Evolutionary conservation across 2,329 filamentous ascomycete genomes (phyloP), one percentile per base, ranked within the genome.

Genomic region (Hymenoscyphus occultus): DNA sequence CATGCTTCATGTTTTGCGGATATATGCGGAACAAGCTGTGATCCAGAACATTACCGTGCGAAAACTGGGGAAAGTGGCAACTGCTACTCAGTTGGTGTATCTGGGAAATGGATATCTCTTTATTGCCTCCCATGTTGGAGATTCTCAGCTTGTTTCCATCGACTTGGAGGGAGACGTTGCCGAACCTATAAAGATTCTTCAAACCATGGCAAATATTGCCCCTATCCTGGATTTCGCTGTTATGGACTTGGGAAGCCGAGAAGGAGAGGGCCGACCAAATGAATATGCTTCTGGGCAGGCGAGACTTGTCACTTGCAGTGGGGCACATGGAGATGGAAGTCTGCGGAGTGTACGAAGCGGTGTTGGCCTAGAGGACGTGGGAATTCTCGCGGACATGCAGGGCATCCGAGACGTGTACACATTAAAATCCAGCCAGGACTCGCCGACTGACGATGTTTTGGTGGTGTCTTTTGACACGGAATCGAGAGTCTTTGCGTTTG

Each of bases 221-320:
- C 95, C 95, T 0, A 91, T 99, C 54, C 79, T 98, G 48, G 95
- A 99, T 75, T 97, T 99, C 71, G 89, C 91, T 0, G 87, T 99
- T 16, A 97, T 98, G 92, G 95, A 98, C 73, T 90, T 98, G 83
- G 94, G 93, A 0, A 93, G 92, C 71, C 84, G 92, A 64, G 89
- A 91, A 66, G 89, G 89, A 28, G 90, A 95, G 68, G 86, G 83
- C 9, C 88, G 92, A 65, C 90, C 89, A 2, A 96, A 95, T 72
- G 91, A 95, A 68, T 99, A 97, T 74, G 96, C 93, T 0, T 97
- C 94, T 0, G 95, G 95, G 0, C 94, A 99, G 77, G 93, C 95
- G 57, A 86, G 93, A 48, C 91, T 99, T 67, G 92, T 99, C 12
- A 93, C 94, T 1, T 94, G 93, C 0, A 97, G 93, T 63, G 95